Conservation (phyloP, 2,329 filamentous ascomycete genomes). For the Calonectria pseudoreteaudii region DNA sequence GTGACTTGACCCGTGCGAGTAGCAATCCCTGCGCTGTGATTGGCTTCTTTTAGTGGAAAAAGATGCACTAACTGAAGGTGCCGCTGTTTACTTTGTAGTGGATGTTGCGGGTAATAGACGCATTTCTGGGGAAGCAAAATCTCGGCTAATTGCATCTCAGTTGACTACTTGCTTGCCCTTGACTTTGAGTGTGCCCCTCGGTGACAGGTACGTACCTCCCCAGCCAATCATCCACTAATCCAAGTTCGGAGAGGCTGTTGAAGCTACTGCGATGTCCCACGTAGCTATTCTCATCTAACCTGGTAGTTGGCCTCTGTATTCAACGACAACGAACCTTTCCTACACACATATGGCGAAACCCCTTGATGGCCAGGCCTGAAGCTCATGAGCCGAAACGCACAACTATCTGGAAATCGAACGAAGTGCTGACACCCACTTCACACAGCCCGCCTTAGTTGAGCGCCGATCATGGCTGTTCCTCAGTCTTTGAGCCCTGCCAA, state of each 20-base stretch:
- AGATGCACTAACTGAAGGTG: constrained; percentile 23
- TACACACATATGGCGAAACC: constrained; percentile 4
- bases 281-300: constrained; percentile 11
- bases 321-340: neutral
- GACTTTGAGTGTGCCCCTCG: neutral
- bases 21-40: constrained; percentile 39
- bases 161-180: neutral
- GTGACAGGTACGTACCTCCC: neutral
- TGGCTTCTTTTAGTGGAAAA: constrained; percentile 28
- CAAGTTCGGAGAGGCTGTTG: neutral
- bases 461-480: constrained; percentile 38
- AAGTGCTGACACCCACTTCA: neutral
- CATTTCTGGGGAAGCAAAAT: neutral
- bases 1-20: constrained; percentile 44
- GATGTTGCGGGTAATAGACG: neutral
- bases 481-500: constrained; percentile 71
- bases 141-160: constrained; percentile 17
- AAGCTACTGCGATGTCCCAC: constrained; percentile 10
- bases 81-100: neutral
- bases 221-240: neutral
- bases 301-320: constrained; percentile 7
- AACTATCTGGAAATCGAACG: neutral
- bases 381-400: neutral
- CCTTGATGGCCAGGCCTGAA: neutral
- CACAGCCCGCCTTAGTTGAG: neutral